Evolutionary conservation across 169 alveolate genomes (phyloP).

Genomic region (Theileria parva): DNA sequence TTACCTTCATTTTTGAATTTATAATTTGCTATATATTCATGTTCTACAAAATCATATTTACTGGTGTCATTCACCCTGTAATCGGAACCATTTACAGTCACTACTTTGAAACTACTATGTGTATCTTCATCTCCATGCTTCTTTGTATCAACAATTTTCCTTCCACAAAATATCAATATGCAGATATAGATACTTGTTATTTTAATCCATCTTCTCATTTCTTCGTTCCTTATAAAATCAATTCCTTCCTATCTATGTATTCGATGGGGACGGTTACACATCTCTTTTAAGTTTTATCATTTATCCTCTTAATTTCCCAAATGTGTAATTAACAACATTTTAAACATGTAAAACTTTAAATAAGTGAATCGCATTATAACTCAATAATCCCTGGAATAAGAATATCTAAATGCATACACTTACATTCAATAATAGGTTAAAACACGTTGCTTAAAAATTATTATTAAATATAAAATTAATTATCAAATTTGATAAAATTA

Average conservation of each 20-base stretch:
- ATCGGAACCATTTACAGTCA: background rate
- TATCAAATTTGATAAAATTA: too few species aligned
- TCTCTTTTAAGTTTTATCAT: background rate
- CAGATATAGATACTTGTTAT: background rate
- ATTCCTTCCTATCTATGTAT: background rate
- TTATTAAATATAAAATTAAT: too few species aligned
- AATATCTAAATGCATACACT: background rate
- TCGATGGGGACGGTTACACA: background rate
- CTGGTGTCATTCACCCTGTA: background rate
- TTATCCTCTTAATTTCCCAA: background rate
- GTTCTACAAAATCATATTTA: background rate
- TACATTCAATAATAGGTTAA: background rate
- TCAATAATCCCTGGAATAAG: background rate
- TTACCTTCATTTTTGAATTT: background rate
- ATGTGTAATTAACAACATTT: background rate
- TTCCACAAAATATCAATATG: background rate
- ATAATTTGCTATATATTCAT: background rate
- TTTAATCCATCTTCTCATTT: background rate
- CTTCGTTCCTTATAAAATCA: background rate
- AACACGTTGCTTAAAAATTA: background rate
- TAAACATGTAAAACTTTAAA: slow-evolving; percentile 2
- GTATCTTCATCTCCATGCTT: background rate
- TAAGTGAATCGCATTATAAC: background rate
- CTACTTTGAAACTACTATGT: background rate
- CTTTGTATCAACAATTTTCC: background rate